Evolutionary conservation across 768 basidiomycete species (phyloP).

Genomic region (Tricholoma matsutake): DNA sequence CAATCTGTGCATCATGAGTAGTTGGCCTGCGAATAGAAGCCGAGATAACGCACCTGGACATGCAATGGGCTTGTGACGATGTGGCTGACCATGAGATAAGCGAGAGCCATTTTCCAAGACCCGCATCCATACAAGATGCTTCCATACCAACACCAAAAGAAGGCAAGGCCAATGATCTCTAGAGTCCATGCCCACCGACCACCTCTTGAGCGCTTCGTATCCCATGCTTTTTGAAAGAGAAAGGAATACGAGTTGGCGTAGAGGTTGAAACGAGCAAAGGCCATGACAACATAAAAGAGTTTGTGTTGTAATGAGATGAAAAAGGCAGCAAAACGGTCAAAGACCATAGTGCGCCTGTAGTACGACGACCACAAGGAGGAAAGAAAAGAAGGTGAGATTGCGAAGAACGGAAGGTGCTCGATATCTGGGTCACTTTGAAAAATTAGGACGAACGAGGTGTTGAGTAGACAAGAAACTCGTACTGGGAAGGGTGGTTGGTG

Average conservation of each 20-base stretch:
- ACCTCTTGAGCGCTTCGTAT: slow-evolving; percentile 60
- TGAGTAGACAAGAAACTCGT: slow-evolving; percentile 25
- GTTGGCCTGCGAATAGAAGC: not conserved
- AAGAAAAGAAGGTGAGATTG: slow-evolving; percentile 87
- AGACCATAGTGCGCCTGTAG: slow-evolving; percentile 82
- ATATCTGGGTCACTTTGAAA: slow-evolving; percentile 73
- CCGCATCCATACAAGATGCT: slow-evolving; percentile 68
- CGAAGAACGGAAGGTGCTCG: slow-evolving; percentile 90
- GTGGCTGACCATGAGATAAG: slow-evolving; percentile 83
- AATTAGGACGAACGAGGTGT: slow-evolving; percentile 11
- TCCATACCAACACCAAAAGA: slow-evolving; percentile 90
- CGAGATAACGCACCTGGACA: slow-evolving; percentile 65
- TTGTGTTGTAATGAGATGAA: slow-evolving; percentile 83
- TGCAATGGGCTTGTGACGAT: slow-evolving; percentile 87
- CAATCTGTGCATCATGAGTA: slow-evolving; percentile 53
- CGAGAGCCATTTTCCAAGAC: slow-evolving; percentile 63
- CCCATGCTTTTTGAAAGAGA: slow-evolving; percentile 63
- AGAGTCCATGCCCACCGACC: slow-evolving; percentile 76
- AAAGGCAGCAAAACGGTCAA: slow-evolving; percentile 65
- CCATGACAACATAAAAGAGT: slow-evolving; percentile 88
- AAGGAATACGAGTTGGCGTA: slow-evolving; percentile 84
- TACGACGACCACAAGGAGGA: slow-evolving; percentile 89
- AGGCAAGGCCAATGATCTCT: slow-evolving; percentile 71
- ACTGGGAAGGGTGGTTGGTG: slow-evolving; percentile 97
- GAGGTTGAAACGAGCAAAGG: slow-evolving; percentile 92